phyloP scores from a whole-genome alignment of 441 rosid genomes.

The Biscutella laevigata region DNA sequence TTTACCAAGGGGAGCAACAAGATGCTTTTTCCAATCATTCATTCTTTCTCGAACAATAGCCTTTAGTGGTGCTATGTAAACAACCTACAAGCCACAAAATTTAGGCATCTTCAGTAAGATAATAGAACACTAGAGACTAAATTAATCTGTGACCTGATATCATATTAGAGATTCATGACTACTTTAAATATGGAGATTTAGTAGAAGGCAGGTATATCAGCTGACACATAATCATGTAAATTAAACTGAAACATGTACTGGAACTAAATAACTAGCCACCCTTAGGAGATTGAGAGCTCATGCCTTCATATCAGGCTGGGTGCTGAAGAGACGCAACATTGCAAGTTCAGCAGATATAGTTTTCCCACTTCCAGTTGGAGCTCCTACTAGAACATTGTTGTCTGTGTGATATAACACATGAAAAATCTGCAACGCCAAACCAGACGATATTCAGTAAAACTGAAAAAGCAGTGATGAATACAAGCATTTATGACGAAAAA shows the following conservation, averaged over 20 bases:
- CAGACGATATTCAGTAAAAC: constrained; percentile 17
- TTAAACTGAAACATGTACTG: neutral
- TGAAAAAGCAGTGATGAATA: neutral
- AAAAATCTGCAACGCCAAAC: constrained; percentile 57
- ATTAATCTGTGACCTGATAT: neutral
- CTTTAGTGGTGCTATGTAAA: constrained; percentile 98
- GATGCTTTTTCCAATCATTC: constrained; percentile 89
- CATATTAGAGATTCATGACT: constrained; percentile 1
- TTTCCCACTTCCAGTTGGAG: constrained; percentile 99
- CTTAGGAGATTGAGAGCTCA: constrained; percentile 12
- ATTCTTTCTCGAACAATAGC: constrained; percentile 99
- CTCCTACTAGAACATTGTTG: constrained; percentile 89
- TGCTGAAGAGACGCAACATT: constrained; percentile 86
- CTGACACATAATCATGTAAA: neutral
- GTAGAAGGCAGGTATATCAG: neutral
- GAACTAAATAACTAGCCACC: neutral
- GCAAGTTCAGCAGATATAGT: constrained; percentile 99
- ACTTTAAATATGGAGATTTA: neutral
- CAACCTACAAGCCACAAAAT: constrained; percentile 45
- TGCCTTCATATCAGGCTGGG: constrained; percentile 99
- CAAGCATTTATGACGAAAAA: neutral
- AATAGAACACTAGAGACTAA: constrained; percentile 1
- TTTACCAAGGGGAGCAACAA: constrained; percentile 87
- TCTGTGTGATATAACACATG: constrained; percentile 91
- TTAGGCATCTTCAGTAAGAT: constrained; percentile 8